Percentiles rank a stretch among this genome's conserved stretches.
Evolutionary conservation across 108 stramenopile genomes (phyloP).

Genomic region (Pelagomonas calceolata): DNA sequence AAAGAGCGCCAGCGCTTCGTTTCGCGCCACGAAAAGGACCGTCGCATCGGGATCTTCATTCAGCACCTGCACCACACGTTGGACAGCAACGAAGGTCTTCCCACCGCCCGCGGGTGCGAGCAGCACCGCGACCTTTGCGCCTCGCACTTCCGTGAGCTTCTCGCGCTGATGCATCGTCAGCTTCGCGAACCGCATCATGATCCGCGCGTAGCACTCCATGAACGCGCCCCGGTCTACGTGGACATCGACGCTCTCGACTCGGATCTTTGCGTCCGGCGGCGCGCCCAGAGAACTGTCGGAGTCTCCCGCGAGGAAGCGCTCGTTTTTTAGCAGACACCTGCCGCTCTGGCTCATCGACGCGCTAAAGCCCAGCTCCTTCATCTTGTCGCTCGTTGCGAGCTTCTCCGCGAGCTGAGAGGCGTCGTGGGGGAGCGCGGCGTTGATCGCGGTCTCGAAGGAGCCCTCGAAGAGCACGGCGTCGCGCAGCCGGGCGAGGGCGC

Average conservation of each 20-base stretch:
- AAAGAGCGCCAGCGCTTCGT: background rate
- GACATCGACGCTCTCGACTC: background rate
- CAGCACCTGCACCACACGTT: background rate
- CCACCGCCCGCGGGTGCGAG: background rate
- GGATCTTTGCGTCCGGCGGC: too few relatives aligned
- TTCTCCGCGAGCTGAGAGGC: too few relatives aligned
- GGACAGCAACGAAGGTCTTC: background rate
- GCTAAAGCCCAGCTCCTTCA: too few relatives aligned
- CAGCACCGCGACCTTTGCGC: background rate
- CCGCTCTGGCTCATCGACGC: too few relatives aligned
- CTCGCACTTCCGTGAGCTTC: background rate
- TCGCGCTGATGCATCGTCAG: background rate
- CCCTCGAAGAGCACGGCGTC: background rate
- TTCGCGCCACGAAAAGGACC: background rate
- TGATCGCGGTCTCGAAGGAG: background rate
- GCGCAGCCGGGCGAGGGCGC: background rate
- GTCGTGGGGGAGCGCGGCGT: background rate
- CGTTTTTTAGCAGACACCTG: too few relatives aligned
- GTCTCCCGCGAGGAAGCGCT: too few relatives aligned
- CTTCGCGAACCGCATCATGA: background rate
- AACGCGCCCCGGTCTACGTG: background rate
- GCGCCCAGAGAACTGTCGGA: too few relatives aligned
- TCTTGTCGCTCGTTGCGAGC: too few relatives aligned
- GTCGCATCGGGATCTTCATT: too few relatives aligned
- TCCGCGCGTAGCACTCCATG: background rate